phyloP scores from a whole-genome alignment of 1,284 basidiomycete species.

The Fistulinella cinereoalba region DNA sequence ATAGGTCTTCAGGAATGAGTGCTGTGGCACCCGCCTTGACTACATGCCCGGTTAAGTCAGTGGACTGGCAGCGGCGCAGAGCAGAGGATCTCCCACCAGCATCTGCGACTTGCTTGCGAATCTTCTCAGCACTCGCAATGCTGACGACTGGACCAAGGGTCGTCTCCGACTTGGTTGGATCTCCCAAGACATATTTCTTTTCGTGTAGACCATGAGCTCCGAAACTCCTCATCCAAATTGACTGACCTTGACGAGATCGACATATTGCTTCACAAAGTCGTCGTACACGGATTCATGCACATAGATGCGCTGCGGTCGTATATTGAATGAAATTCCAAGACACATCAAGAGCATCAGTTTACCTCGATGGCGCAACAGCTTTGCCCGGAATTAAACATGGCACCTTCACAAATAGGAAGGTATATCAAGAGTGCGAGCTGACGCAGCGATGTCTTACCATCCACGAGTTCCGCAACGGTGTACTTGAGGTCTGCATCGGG shows the following conservation, averaged over 20 bases:
- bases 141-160: conserved; percentile 92
- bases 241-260: conserved; percentile 66
- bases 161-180: conserved; percentile 72
- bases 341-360: conserved; percentile 9
- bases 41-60: conserved; percentile 26
- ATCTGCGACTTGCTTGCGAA: conserved; percentile 82
- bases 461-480: conserved; percentile 83
- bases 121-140: conserved; percentile 76
- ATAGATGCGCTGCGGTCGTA: conserved; percentile 74
- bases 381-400: conserved; percentile 95
- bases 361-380: conserved; percentile 87
- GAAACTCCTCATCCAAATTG: background rate
- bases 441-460: conserved; percentile 47
- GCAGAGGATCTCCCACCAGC: conserved; percentile 50
- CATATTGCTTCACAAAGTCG: conserved; percentile 75
- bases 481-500: conserved; percentile 83
- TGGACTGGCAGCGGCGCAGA: background rate
- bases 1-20: conserved; percentile 70
- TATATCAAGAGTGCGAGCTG: background rate
- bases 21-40: conserved; percentile 76
- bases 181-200: conserved; percentile 79
- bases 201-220: background rate
- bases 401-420: conserved; percentile 45
- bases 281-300: conserved; percentile 86
- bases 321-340: background rate